Evolutionary conservation across 257 asterid genomes (phyloP).

Genomic region (Datura wrightii): DNA sequence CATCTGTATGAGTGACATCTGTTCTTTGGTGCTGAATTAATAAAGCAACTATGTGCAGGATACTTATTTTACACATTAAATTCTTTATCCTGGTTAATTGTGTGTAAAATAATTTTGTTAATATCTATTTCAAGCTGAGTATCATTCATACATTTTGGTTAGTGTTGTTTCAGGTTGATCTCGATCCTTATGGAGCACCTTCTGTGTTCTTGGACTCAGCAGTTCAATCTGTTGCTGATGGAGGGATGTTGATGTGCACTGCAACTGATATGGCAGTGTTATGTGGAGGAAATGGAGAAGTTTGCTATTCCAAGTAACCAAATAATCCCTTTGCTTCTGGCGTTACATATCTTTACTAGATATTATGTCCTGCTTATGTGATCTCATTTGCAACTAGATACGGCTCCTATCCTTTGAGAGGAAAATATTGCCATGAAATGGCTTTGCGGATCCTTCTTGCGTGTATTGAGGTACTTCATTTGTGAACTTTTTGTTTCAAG

Average conservation of each 20-base stretch:
- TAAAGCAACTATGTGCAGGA: not conserved
- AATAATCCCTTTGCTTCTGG: conserved; percentile 25
- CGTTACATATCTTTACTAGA: not conserved
- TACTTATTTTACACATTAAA: not conserved
- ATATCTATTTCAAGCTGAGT: not conserved
- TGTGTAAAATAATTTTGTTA: not conserved
- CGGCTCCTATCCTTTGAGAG: conserved; percentile 93
- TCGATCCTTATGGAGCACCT: conserved; percentile 98
- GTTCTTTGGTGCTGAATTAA: not conserved
- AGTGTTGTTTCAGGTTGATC: conserved; percentile 78
- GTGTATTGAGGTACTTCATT: conserved; percentile 76
- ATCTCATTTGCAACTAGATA: conserved; percentile 51
- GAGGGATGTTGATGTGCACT: conserved; percentile 93
- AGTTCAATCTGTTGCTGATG: conserved; percentile 89
- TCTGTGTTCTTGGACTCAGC: conserved; percentile 96
- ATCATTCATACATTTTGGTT: conserved; percentile 28
- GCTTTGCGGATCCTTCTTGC: conserved; percentile 98
- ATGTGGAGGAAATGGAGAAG: conserved; percentile 96
- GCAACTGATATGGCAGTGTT: conserved; percentile 99
- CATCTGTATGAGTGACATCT: not conserved
- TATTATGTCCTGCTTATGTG: no score
- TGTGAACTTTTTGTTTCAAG: not conserved
- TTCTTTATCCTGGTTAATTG: not conserved
- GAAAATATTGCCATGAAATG: conserved; percentile 97
- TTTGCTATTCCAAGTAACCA: conserved; percentile 97